A percentile compares a stretch with the other conserved stretches of the same genome.
Evolutionary conservation across 805 yeast genomes (phyloP).

Genomic region (Monosporozyma solicola): DNA sequence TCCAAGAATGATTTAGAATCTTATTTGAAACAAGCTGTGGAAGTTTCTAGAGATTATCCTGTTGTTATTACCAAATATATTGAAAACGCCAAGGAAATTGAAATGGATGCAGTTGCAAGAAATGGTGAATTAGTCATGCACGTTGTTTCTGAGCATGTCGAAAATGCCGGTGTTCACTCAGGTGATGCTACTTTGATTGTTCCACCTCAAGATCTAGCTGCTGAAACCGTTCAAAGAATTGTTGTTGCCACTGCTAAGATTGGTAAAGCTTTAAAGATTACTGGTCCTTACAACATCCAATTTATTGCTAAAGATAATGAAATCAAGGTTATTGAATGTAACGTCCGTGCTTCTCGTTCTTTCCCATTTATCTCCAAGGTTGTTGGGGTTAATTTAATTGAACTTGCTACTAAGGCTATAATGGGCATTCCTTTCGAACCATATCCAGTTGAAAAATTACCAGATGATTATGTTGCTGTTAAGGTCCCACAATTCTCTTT

Average conservation of each 20-base stretch:
- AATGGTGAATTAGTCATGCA: constrained; percentile 94
- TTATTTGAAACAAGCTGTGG: constrained; percentile 88
- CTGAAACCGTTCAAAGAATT: constrained; percentile 83
- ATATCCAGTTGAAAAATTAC: constrained; percentile 81
- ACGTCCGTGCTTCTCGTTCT: constrained; percentile 98
- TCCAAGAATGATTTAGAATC: constrained; percentile 80
- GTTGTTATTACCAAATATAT: constrained; percentile 95
- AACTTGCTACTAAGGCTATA: constrained; percentile 93
- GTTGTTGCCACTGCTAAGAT: constrained; percentile 94
- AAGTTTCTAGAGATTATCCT: constrained; percentile 95
- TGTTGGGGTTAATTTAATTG: constrained; percentile 91
- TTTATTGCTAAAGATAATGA: constrained; percentile 92
- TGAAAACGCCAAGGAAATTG: constrained; percentile 95
- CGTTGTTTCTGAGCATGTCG: constrained; percentile 97
- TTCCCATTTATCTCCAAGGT: constrained; percentile 98
- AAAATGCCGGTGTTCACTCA: constrained; percentile 98
- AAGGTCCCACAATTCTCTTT: constrained; percentile 97
- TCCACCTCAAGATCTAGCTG: constrained; percentile 92
- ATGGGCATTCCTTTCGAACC: constrained; percentile 82
- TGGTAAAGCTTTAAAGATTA: constrained; percentile 87
- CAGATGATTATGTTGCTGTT: constrained; percentile 89
- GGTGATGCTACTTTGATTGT: constrained; percentile 98
- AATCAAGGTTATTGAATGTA: constrained; percentile 96
- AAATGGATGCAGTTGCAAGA: constrained; percentile 96
- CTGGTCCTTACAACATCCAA: constrained; percentile 97